Evolutionary conservation across 352 stramenopile species (phyloP).

Genomic region (Phytophthora citricola): DNA sequence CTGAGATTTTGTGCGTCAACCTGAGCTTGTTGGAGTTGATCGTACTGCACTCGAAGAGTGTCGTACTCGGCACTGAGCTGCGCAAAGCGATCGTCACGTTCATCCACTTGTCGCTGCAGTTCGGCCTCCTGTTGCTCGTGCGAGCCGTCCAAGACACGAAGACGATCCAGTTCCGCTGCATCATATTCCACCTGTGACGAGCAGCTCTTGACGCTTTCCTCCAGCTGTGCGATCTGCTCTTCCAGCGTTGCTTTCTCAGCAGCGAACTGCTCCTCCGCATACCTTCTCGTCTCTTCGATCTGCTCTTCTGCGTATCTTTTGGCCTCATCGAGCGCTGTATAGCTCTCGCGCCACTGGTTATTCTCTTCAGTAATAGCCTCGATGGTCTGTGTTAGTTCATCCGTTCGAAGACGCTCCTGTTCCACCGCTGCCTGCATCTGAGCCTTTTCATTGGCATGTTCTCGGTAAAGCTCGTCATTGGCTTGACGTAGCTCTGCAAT

Average conservation of each 20-base stretch:
- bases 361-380: conserved; percentile 64
- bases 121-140: conserved; percentile 51
- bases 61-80: conserved; percentile 69
- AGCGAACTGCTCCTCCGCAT: conserved; percentile 25
- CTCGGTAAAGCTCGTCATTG: conserved; percentile 67
- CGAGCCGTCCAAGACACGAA: conserved; percentile 37
- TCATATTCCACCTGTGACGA: conserved; percentile 56
- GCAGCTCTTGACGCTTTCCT: conserved; percentile 60
- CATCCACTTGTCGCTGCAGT: conserved; percentile 59
- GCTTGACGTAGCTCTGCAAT: conserved; percentile 55
- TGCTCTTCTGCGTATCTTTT: conserved; percentile 60
- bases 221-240: conserved; percentile 55
- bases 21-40: conserved; percentile 39
- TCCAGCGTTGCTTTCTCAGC: conserved; percentile 53
- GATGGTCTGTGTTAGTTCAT: conserved; percentile 51
- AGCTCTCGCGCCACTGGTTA: conserved; percentile 64
- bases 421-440: conserved; percentile 80
- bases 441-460: conserved; percentile 78
- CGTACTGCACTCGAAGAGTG: conserved; percentile 40
- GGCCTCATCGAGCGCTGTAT: conserved; percentile 56
- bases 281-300: conserved; percentile 40
- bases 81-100: conserved; percentile 61
- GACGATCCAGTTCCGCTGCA: conserved; percentile 60
- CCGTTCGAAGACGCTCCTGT: conserved; percentile 57
- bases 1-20: conserved; percentile 20